Conservation (phyloP, 306 rosid genomes). For the Cucurbita moschata region DNA sequence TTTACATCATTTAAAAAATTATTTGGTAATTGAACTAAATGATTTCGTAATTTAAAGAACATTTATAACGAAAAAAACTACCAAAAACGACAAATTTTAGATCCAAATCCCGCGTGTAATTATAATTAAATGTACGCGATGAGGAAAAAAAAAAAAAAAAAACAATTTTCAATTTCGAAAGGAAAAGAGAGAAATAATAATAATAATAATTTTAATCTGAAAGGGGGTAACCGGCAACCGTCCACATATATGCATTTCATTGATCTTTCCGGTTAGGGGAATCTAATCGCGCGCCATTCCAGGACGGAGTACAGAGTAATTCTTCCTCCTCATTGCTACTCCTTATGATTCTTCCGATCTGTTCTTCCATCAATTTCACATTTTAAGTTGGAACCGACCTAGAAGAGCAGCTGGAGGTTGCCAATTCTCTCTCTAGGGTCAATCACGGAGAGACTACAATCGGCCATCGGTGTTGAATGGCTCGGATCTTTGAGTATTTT, state of each 20-base stretch:
- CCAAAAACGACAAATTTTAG: background rate
- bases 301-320: background rate
- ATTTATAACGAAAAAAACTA: no score
- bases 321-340: background rate
- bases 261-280: background rate
- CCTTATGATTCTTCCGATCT: background rate
- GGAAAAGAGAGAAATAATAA: background rate
- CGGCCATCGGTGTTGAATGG: slow-evolving; percentile 29
- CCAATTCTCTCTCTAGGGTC: background rate
- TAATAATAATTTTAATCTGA: background rate
- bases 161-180: background rate
- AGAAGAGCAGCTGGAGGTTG: background rate
- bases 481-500: slow-evolving; percentile 88
- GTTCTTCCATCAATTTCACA: background rate
- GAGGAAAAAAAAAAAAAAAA: background rate
- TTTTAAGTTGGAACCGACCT: background rate
- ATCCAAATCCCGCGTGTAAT: background rate
- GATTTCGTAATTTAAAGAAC: no score
- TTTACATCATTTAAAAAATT: no score
- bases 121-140: background rate
- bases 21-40: no score
- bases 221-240: background rate
- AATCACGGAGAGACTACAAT: background rate
- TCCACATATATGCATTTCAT: background rate
- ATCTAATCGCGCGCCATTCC: background rate